A percentile compares a stretch with the other conserved stretches of the same genome.
Conservation (phyloP, 2,329 filamentous ascomycete genomes). For the Penicillium thymicola region DNA sequence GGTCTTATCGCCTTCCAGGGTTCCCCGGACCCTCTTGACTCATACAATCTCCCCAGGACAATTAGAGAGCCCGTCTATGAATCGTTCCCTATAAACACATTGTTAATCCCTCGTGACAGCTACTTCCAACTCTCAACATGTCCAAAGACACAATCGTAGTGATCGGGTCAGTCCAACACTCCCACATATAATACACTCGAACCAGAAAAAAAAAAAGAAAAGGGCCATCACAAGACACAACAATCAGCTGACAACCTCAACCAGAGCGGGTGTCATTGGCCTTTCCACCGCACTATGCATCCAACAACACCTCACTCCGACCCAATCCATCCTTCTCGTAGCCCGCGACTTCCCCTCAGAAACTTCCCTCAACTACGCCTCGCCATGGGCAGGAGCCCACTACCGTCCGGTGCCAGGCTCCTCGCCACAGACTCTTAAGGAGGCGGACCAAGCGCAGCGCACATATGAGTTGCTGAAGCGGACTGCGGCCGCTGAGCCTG, state of each 20-base stretch:
- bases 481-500: slow-evolving; percentile 34
- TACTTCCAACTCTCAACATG: slow-evolving; percentile 16
- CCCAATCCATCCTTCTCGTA: slow-evolving; percentile 38
- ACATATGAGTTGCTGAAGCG: slow-evolving; percentile 41
- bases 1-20: slow-evolving; percentile 6
- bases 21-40: slow-evolving; percentile 6
- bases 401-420: slow-evolving; percentile 45
- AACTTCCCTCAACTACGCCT: slow-evolving; percentile 45
- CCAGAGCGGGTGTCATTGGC: slow-evolving; percentile 42
- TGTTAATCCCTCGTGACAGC: background rate
- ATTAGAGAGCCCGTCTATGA: background rate
- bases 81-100: background rate
- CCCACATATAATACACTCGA: background rate
- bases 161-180: slow-evolving; percentile 30
- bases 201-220: background rate
- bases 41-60: background rate
- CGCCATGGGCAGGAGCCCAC: slow-evolving; percentile 48
- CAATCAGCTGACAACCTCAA: slow-evolving; percentile 2
- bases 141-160: slow-evolving; percentile 36
- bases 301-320: slow-evolving; percentile 28
- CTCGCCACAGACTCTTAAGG: slow-evolving; percentile 34
- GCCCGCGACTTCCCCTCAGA: slow-evolving; percentile 41
- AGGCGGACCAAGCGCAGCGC: slow-evolving; percentile 37
- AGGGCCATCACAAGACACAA: background rate
- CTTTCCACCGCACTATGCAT: slow-evolving; percentile 37